Base-by-base conservation (phyloP, 495 filamentous ascomycete species). In the Penicillium odoratum region DNA sequence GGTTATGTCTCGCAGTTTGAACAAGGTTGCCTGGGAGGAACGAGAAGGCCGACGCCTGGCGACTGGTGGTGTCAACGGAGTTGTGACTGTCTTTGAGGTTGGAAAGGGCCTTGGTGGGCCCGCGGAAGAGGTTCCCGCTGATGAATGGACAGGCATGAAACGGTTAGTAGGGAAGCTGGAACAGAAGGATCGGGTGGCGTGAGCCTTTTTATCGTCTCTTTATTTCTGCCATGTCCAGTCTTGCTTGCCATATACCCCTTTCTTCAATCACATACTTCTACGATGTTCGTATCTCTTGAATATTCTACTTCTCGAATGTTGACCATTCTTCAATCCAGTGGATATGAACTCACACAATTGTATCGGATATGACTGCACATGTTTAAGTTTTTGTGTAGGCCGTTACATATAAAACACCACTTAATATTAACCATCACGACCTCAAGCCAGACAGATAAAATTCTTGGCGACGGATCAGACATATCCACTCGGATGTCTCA, bases 141-240 rank as follows among this genome's bases (percentile, higher is more conserved):
- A 98, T 64, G 94, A 97, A 70, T 97, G 94, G 94, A 80, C 84
- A 33, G 88, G 81, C 48, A 89, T 97, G 62, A 97, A 96, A 83
- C 90, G 88, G 72, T 74, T 96, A 63, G 80, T 96, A 9, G 82
- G 82, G 43, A 83, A 88, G 68, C 65, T 89, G 62, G 92, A 76
- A 58, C 72, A 78, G 57, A 77, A 74, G 58, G 77, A 78, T 63
- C 68, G 72, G 16, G 67, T 66, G 50, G 69, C 60, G 59, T 74
- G 50, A 65, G 34, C 10, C 13, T 53, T 56, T 55, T 42, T 25
- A 34, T 51, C 16, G 13, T 54, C 44, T 53, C 36, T 52, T 60
- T 61, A 25, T 25, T 45, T 60, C 45, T 59, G 52, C 29, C 52
- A 54, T 52, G 34, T 47, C 44, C 51, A 42, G 47, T 60, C 51